Evolutionary conservation across 306 rosid species (phyloP), one percentile per base, ranked within the genome.

Genomic region (Quillaja saponaria): DNA sequence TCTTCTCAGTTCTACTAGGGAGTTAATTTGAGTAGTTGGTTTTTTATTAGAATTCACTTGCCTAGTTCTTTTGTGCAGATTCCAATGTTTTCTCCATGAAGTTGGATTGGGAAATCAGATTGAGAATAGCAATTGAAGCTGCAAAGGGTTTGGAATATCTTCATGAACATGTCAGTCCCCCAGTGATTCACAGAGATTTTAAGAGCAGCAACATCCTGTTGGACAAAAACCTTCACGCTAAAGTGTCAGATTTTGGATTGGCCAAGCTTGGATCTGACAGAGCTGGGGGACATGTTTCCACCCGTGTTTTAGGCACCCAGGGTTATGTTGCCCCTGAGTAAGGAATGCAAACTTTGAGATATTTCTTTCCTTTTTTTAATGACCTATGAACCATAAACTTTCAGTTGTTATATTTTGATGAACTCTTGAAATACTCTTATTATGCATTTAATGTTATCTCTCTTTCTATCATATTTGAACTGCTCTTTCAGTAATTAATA

Each of bases 261-360:
- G 96, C 98, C 11, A 92, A 88, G 78, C 83, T 86, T 66, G 98
- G 96, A 71, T 75, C 96, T 35, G 96, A 86, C 59, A 86, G 84
- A 76, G 90, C 86, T n/a, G 94, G 98, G 10, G 98, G 95, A 49
- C 91, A 92, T 34, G 95, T 92, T 78, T 92, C 98, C 7, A 92
- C 96, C 58, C 83, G 90, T 33, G 96, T 92, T 49, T 78, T 92
- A 72, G 98, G 98, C 69, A 88, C 98, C 31, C 95, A 88, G 34
- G 94, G 98, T 77, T 92, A 92, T 47, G 90, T 92, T 62, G 88
- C 95, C 39, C 98, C 98, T 0, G 96, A 88, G 98, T 92, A 86
- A 57, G 84, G 41, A 46, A 73, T 64, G 21, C 14, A 16, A 18
- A 66, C 47, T 63, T 74, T 33, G n/a, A n/a, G n/a, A n/a, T 58